Base-by-base conservation (phyloP, 495 filamentous ascomycete species). In the Margaritispora aquatica region DNA sequence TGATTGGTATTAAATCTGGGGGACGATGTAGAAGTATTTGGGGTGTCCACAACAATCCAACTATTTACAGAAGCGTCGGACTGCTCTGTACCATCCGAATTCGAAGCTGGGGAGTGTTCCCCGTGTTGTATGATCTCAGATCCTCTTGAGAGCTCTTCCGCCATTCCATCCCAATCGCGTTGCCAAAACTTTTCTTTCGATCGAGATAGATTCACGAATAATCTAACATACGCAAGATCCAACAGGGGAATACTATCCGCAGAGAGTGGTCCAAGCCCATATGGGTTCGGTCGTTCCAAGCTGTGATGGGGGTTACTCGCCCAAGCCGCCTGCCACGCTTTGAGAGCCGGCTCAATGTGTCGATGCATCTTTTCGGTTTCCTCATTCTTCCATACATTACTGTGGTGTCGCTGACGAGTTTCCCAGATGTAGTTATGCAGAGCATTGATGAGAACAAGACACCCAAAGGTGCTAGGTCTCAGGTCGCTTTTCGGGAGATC, bases 341-440 rank as follows among this genome's bases (percentile, higher is more conserved):
- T 85, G 59, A 98, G 74, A 22, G 95, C 94, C 10, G 94, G 94
- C 67, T 97, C 94, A 54, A 98, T 95, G 68, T 96, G 92, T 13
- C 89, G 86, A 71, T 96, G 92, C 93, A 98, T 96, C 51, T 90
- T 88, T 62, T 97, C 91, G 0, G 90, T 95, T 70, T 97, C 94
- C 60, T 89, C 84, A 26, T 87, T 82, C 17, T 92, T 96, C 93
- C 93, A 97, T 60, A 89, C 82, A 60, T 91, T 85, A 58, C 88
- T 92, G 67, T 92, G 86, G 66, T 97, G 93, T 34, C 91, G 77
- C 70, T 96, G 92, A 38, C 94, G 83, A 1, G 92, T 96, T 73
- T 97, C 93, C 94, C 94, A 97, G 47, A 97, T 96, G 71, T 97
- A 97, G 62, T 96, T 96, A 72, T 98, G 94, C 24, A 98, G 75